Evolutionary conservation across 805 yeast genomes (phyloP).

Genomic region (Teunomyces tritomae): DNA sequence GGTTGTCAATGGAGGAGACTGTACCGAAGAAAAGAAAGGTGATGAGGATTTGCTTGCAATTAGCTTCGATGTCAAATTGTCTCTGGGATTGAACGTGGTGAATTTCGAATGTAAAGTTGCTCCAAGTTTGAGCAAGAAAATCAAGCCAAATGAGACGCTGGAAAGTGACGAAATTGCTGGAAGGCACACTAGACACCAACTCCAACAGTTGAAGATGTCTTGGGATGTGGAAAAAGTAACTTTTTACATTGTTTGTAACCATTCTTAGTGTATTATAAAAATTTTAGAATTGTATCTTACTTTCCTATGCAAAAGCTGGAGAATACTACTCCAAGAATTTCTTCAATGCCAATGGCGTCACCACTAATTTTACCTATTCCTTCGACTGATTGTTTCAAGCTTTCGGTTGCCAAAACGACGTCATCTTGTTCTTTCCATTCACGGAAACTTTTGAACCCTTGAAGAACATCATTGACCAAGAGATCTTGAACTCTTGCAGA

Average conservation of each 20-base stretch:
- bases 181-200: slow-evolving; percentile 45
- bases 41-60: slow-evolving; percentile 22
- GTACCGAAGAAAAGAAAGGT: slow-evolving; percentile 25
- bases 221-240: slow-evolving; percentile 45
- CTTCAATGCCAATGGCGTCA: slow-evolving; percentile 83
- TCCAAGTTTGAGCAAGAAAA: slow-evolving; percentile 36
- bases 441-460: slow-evolving; percentile 67
- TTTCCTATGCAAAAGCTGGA: slow-evolving; percentile 94
- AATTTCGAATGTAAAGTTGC: slow-evolving; percentile 42
- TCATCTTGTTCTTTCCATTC: slow-evolving; percentile 54
- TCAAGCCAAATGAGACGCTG: slow-evolving; percentile 24
- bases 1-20: slow-evolving; percentile 30
- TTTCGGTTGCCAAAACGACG: slow-evolving; percentile 77
- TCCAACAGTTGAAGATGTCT: slow-evolving; percentile 42
- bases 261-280: slow-evolving; percentile 11
- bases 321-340: slow-evolving; percentile 85
- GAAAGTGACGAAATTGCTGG: slow-evolving; percentile 32
- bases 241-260: slow-evolving; percentile 30
- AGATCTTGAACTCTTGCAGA: slow-evolving; percentile 78
- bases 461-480: slow-evolving; percentile 68
- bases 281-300: slow-evolving; percentile 26
- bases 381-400: slow-evolving; percentile 66
- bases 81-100: slow-evolving; percentile 39
- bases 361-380: slow-evolving; percentile 95
- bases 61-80: slow-evolving; percentile 38